Evolutionary conservation across 2,329 filamentous ascomycete genomes (phyloP), one percentile per base, ranked within the genome.

Genomic region (Fusarium coicis): DNA sequence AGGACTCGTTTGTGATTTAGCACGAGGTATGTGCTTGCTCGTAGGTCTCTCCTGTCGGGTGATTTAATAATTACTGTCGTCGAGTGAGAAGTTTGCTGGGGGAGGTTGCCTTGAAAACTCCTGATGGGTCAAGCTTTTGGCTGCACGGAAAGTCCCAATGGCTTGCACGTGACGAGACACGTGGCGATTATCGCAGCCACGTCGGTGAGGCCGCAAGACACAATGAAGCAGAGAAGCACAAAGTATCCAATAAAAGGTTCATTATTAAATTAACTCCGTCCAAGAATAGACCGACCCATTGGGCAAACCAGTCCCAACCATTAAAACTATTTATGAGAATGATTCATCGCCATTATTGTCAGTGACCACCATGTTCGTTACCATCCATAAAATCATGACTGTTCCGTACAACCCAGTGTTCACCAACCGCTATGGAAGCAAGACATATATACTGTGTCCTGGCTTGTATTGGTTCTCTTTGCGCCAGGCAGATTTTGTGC

Each of bases 321-420:
- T 78, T 77, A 78, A 68, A 77, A 76, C 60, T 68, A 56, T 53
- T 46, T 72, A 69, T 72, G 64, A 63, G 68, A 64, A 58, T 70
- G 63, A 61, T 77, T 60, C 66, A 63, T 66, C 68, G 46, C 76
- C 75, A 63, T 78, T 57, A 73, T 68, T 72, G 74, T 64, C 57
- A 74, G 63, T 68, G 69, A 68, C 74, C 57, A 74, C 68, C 74
- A 66, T 68, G 74, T 73, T 77, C 76, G 67, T 78, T 77, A 75
- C 75, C 63, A 68, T 76, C 65, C 74, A 68, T 75, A 43, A 43
- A 76, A 72, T 78, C 73, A 76, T 78, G 67, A 74, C 66, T 75
- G 56, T 68, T 66, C 56, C 44, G 54, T 70, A 55, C 58, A 55
- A 62, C 67, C 67, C 66, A 65, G 64, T 75, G 63, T 73, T 66